Base-by-base conservation (phyloP, 176 grass and related monocot species). In the Alopecurus myosuroides region DNA sequence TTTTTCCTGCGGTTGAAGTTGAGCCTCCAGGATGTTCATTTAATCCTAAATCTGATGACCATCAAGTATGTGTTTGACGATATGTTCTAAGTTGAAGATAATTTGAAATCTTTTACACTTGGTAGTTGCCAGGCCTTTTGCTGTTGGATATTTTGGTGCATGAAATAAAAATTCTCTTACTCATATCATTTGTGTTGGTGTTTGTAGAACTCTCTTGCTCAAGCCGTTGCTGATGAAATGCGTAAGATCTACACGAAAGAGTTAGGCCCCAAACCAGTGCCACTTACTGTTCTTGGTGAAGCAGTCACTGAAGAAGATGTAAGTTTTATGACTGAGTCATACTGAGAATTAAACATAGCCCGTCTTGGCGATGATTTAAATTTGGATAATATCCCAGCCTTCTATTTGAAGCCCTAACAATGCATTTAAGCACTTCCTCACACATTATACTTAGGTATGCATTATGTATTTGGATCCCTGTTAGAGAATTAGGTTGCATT, bases 1-100 rank as follows among this genome's bases (percentile, higher is more conserved):
- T 86, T 55, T 88, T 99, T 89, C 93, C 97, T 14, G 91, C 94
- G 20, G 94, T 99, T 35, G 93, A 99, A 95, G 87, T 96, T 64
- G 93, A 99, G 75, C 78, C 93, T 22, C 75, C 65, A 51, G 93
- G 97, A 50, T 99, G 97, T 79, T 99, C 97, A 37, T 96, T 99
- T 77, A 99, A 99, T 82, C 97, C 93, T 69, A 88, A 92, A 78
- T 89, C 85, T 41, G 89, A 99, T 78, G 90, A 86, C 69, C 97
- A 99, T 91, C 93, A 99, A 61, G 94, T 97, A 85, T 81, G 70
- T 84, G 22, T 18, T 85, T 46, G 20, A 53, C 50, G 53, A 79
- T 65, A 8, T 76, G 48, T 60, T 74, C 11, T 42, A 42, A 64
- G 44, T 79, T 77, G 22, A 57, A 45, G 53, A 86, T 60, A 45